phyloP scores from a whole-genome alignment of 1,139 yeast genomes.

The Nakaseomyces sp. region DNA sequence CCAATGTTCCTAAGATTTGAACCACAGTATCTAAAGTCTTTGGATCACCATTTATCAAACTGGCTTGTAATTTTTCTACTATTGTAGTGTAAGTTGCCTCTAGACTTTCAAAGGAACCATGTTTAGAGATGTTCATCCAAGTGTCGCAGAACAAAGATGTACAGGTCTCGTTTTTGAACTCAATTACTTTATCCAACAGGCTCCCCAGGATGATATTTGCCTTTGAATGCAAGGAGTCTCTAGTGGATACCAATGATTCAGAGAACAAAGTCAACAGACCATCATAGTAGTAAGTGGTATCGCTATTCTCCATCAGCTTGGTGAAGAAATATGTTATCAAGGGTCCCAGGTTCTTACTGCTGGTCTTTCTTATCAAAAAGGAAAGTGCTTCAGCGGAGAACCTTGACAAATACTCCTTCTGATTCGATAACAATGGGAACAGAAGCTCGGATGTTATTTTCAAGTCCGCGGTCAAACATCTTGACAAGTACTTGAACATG shows the following conservation, averaged over 20 bases:
- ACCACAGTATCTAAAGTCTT: conserved; percentile 13
- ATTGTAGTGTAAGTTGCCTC: conserved; percentile 33
- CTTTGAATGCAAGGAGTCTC: conserved; percentile 67
- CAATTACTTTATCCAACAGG: conserved; percentile 36
- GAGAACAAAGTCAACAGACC: conserved; percentile 57
- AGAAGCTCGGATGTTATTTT: conserved; percentile 59
- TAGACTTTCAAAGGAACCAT: conserved; percentile 51
- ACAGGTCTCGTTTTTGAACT: conserved; percentile 12
- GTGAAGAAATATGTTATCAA: conserved; percentile 46
- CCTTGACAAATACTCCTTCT: conserved; percentile 58
- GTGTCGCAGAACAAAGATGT: conserved; percentile 50
- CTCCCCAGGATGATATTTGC: conserved; percentile 42
- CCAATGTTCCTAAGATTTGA: conserved; percentile 36
- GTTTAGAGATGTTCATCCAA: conserved; percentile 51
- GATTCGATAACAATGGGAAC: conserved; percentile 53
- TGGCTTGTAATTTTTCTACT: conserved; percentile 11
- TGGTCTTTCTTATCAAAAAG: conserved; percentile 66
- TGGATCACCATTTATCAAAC: conserved; percentile 14
- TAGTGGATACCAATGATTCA: conserved; percentile 68
- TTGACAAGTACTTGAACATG: conserved; percentile 76
- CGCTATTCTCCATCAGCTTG: conserved; percentile 31
- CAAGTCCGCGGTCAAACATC: conserved; percentile 52
- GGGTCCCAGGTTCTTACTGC: conserved; percentile 38
- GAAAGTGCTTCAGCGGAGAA: conserved; percentile 90
- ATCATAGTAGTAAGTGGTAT: conserved; percentile 40